These are phyloP conservation scores for Pichia norvegensis DNA, from an alignment of 1,139 yeast species.

Conservation along the genomic window DNA sequence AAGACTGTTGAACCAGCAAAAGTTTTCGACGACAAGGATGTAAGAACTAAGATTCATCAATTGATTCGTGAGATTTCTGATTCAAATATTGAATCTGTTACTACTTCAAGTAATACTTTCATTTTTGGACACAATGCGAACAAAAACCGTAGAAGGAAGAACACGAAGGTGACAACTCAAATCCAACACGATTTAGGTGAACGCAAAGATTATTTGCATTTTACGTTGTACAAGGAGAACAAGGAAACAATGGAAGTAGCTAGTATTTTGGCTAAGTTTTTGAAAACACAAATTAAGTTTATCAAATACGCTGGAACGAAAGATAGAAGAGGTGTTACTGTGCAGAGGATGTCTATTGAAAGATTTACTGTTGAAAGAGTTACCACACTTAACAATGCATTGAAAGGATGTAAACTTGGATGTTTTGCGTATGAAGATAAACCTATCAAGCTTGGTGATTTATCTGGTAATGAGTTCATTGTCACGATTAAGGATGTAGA, in stretches of 20 bases:
- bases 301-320: slow-evolving; percentile 91
- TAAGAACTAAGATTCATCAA: slow-evolving; percentile 71
- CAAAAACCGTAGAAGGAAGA: slow-evolving; percentile 30
- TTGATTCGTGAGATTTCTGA: slow-evolving; percentile 67
- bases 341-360: slow-evolving; percentile 69
- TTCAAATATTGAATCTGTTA: slow-evolving; percentile 69
- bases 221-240: slow-evolving; percentile 84
- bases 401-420: slow-evolving; percentile 70
- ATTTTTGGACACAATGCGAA: slow-evolving; percentile 39
- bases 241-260: slow-evolving; percentile 97
- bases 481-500: slow-evolving; percentile 73
- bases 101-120: slow-evolving; percentile 61
- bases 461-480: slow-evolving; percentile 79
- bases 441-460: slow-evolving; percentile 68
- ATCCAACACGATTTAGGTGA: slow-evolving; percentile 60
- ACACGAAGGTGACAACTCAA: slow-evolving; percentile 34
- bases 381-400: slow-evolving; percentile 63
- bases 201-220: slow-evolving; percentile 60
- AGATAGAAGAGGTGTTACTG: slow-evolving; percentile 93
- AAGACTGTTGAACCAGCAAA: slow-evolving; percentile 50
- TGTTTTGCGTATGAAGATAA: slow-evolving; percentile 61
- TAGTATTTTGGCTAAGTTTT: slow-evolving; percentile 58
- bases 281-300: slow-evolving; percentile 62
- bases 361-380: slow-evolving; percentile 73
- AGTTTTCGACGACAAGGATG: slow-evolving; percentile 56